Base-by-base conservation (phyloP, 2,329 filamentous ascomycete species). In the Trichocomaceae sp. region DNA sequence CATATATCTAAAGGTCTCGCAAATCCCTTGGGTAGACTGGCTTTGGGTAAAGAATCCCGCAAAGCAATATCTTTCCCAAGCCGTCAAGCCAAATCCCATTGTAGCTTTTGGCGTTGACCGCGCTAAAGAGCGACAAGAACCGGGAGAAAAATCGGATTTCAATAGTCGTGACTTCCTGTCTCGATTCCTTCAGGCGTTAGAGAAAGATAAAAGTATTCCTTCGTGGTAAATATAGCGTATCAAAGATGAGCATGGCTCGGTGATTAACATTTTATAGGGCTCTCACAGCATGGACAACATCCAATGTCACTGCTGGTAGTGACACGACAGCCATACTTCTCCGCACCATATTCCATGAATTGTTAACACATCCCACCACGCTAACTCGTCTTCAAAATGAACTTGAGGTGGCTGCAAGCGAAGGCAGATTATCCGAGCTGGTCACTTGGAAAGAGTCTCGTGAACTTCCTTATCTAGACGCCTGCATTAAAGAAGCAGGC, bases 11-110 rank as follows among this genome's bases (percentile, higher is more conserved):
- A 15, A 37, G 33, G n/a, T 37, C 33, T 37, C 42, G 9, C 69
- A 72, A 53, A 69, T 71, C 53, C 69, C 69, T 7, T 69, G 67
- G 66, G 56, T 72, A 15, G 69, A 72, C 54, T 60, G 66, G 19
- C 1, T 71, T n/a, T 61, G 66, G 44, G 61, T 61, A n/a, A 70
- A 70, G 52, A 71, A 71, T 44, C 65, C 66, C 2, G 56, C 67
- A 8, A 37, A 37, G 33, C 33, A 37, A 13, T 37, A 37, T 37
- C 60, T 64, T 5, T 41, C 61, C 17, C 39, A 52, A 35, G 58
- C 58, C 12, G 61, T 57, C 1, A 61, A 61, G 13, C 64, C 60
- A 3, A 58, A 56, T 3, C 59, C 63, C 6, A 58, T 62, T 13
- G 63, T 62, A 17, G 58, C 56, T 5, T 65, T 64, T 58, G 63